Evolutionary conservation across 78 protist genomes (phyloP), one percentile per base, ranked within the genome.

Genomic region (Guillardia theta): DNA sequence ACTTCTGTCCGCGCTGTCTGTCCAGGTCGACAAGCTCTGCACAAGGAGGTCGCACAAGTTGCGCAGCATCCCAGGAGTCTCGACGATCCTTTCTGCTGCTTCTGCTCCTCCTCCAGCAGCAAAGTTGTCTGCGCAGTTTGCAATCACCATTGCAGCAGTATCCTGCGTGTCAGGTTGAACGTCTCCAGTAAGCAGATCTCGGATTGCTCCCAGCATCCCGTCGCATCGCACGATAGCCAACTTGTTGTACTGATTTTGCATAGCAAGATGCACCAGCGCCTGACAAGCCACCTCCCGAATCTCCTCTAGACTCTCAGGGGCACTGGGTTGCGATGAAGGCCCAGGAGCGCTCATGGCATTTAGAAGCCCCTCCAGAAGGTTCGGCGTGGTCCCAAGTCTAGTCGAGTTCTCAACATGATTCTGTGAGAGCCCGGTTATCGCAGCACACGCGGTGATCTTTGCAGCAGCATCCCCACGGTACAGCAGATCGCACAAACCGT

Each of bases 91-190:
- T 24, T 15, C 45, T 24, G 83, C 83, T 43, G 83, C 83, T 24
- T 70, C 83, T 33, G 70, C 58, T 50, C 83, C 83, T 36, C 83
- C 83, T 36, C 90, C 90, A 3, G 90, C 90, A 0, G 90, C 90
- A 30, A 78, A 78, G 90, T 78, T 78, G 90, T 78, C 90, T 2
- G 90, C 90, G 48, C 90, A 78, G 48, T 78, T 78, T n/a, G 90
- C 90, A 18, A 78, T 37, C 44, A 78, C 90, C 90, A 78, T 78
- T 22, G 90, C 90, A 36, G 90, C 90, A 10, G 90, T 78, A 48
- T 78, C 90, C 90, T 78, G 90, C 45, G 90, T 9, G 48, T 78
- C 45, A 18, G 33, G 50, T 43, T 10, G 44, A 36, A 48, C 21
- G 45, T 27, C 18, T 12, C 21, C 45, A 24, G 90, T 9, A 44